Conservation (phyloP, 192 early-diverging fungal genomes). For the Coemansia furcata region DNA sequence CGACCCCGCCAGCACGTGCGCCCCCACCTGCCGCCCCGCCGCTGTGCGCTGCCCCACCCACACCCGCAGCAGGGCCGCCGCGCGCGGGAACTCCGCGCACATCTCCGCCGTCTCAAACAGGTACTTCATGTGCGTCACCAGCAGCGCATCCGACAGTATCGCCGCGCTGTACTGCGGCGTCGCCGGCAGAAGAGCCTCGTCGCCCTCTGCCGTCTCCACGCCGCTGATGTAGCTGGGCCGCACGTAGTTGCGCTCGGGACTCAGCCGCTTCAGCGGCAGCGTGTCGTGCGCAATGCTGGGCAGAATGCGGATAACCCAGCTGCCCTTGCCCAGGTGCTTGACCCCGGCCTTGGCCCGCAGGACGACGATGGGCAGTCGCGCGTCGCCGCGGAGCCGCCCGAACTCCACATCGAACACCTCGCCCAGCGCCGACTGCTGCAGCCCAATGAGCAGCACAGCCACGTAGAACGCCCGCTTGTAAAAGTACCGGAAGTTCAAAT, state of each 20-base stretch:
- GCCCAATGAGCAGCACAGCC: conserved; percentile 55
- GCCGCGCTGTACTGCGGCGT: conserved; percentile 92
- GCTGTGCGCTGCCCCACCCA: conserved; percentile 78
- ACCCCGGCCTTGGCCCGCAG: conserved; percentile 47
- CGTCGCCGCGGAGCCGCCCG: conserved; percentile 58
- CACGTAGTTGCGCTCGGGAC: conserved; percentile 80
- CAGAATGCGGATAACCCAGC: conserved; percentile 68
- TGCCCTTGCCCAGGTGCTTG: conserved; percentile 13
- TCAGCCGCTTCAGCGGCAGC: conserved; percentile 69
- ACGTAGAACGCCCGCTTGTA: conserved; percentile 95
- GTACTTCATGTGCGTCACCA: conserved; percentile 72
- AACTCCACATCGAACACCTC: conserved; percentile 57
- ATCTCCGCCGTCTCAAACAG: conserved; percentile 71
- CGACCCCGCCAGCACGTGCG: conserved; percentile 10
- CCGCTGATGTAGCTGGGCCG: conserved; percentile 53
- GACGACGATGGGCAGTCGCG: conserved; percentile 62
- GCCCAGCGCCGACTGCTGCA: conserved; percentile 50
- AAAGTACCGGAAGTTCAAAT: conserved; percentile 91
- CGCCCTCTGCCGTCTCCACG: conserved; percentile 4
- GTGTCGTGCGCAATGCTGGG: conserved; percentile 65
- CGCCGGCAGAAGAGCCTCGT: conserved; percentile 32
- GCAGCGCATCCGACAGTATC: conserved; percentile 72
- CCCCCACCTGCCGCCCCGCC: conserved; percentile 26
- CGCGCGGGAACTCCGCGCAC: conserved; percentile 78
- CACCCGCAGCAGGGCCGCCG: conserved; percentile 73